Percentiles rank a stretch among this genome's conserved stretches.
These are phyloP conservation scores for Paraurostyla sp. DNA, from an alignment of 73 alveolate genomes.

Conservation along the genomic window DNA sequence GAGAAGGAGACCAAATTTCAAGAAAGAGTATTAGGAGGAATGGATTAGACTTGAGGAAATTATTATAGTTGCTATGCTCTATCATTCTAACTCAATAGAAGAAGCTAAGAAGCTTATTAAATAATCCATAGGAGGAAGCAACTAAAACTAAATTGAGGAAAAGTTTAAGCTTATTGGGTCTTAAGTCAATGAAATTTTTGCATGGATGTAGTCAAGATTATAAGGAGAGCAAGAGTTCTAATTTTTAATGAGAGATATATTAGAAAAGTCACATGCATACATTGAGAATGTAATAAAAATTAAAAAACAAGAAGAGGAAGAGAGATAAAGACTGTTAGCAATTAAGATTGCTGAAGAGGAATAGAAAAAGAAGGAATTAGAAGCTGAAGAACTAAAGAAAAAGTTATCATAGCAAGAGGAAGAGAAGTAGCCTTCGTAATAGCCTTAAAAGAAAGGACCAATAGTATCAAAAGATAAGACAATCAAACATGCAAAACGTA, in stretches of 20 bases:
- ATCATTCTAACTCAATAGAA: slow-evolving; percentile 62
- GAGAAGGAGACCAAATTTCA: slow-evolving; percentile 68
- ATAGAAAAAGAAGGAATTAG: slow-evolving; percentile 21
- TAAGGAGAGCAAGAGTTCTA: slow-evolving; percentile 60
- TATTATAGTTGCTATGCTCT: slow-evolving; percentile 46
- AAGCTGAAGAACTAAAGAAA: slow-evolving; percentile 42
- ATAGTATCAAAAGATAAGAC: background rate
- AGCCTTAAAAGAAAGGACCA: slow-evolving; percentile 27
- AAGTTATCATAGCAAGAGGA: slow-evolving; percentile 4
- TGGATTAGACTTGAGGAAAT: slow-evolving; percentile 62
- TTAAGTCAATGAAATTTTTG: slow-evolving; percentile 64
- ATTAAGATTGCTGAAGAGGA: background rate
- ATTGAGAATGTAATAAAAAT: slow-evolving; percentile 20
- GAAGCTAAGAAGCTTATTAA: background rate
- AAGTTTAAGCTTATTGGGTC: slow-evolving; percentile 56
- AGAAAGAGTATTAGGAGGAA: slow-evolving; percentile 19
- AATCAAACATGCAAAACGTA: slow-evolving; percentile 57
- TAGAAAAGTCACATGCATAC: background rate
- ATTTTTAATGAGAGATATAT: slow-evolving; percentile 43
- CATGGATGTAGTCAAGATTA: slow-evolving; percentile 70
- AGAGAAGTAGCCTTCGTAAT: background rate
- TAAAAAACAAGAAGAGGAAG: slow-evolving; percentile 61
- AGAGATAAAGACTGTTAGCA: slow-evolving; percentile 12
- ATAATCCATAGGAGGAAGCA: background rate
- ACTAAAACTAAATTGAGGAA: slow-evolving; percentile 34